These are phyloP conservation scores for Pseudovirgaria hyperparasitica DNA, from an alignment of 2,329 filamentous ascomycete species.

Conservation along the genomic window DNA sequence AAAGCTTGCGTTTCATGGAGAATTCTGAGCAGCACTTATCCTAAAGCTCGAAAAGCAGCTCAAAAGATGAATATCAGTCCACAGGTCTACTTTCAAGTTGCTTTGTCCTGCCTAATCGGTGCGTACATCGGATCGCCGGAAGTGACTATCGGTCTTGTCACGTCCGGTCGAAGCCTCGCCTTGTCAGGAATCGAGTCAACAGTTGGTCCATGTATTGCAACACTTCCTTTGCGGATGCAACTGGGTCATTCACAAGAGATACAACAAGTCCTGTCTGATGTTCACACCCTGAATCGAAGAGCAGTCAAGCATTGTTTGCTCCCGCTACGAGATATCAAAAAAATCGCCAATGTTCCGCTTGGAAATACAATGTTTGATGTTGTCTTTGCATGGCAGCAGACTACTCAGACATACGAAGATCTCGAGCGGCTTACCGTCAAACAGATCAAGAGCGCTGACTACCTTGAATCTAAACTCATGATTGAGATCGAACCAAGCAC, in stretches of 20 bases:
- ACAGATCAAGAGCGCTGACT: constrained; percentile 52
- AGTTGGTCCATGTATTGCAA: constrained; percentile 67
- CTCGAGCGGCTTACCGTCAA: constrained; percentile 28
- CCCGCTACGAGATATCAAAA: constrained; percentile 58
- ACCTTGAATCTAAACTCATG: constrained; percentile 62
- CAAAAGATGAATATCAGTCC: constrained; percentile 39
- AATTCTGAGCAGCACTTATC: too few relatives aligned
- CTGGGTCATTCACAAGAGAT: constrained; percentile 38
- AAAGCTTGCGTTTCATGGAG: neutral
- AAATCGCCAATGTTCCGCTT: constrained; percentile 41
- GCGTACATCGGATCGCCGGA: constrained; percentile 53
- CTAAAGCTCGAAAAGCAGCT: constrained; percentile 11
- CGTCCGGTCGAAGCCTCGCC: constrained; percentile 68
- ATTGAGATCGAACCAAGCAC: constrained; percentile 59
- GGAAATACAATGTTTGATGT: constrained; percentile 57
- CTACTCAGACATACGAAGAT: constrained; percentile 31
- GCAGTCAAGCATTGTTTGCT: constrained; percentile 51
- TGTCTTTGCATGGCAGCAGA: constrained; percentile 77
- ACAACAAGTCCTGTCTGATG: constrained; percentile 46
- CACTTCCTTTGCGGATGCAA: constrained; percentile 59
- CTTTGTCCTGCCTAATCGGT: constrained; percentile 52
- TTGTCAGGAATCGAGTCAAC: constrained; percentile 57
- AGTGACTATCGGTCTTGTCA: constrained; percentile 63
- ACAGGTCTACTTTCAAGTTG: constrained; percentile 66
- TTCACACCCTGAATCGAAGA: constrained; percentile 54